Base-by-base conservation (phyloP, 2,329 filamentous ascomycete genomes). In the Lachnellula cervina region DNA sequence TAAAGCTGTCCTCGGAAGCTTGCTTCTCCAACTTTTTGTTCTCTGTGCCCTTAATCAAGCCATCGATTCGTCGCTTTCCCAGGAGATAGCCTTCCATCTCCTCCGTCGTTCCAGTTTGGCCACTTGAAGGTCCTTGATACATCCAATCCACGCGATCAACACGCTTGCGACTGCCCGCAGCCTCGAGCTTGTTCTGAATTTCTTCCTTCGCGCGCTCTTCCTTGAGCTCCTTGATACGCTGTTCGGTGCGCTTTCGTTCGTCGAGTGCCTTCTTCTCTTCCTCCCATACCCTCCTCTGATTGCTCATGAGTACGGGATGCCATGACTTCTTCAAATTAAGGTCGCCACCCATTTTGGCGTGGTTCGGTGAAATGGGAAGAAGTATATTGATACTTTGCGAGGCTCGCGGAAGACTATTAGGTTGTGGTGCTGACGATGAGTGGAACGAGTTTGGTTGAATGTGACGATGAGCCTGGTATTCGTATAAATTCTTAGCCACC, bases 241-340 rank as follows among this genome's bases (percentile, higher is more conserved):
- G 89, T 56, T 96, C 90, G 59, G 91, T 95, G 64, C 88, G 87
- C 72, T 97, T 97, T 73, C 94, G 88, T 78, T 99, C 94, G 52
- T 94, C 90, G 13, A 99, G 83, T 3, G 93, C 94, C 63, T 90
- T 89, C 71, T 94, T 87, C 70, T 97, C 92, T 72, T 95, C 89
- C 59, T 93, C 85, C 84, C 89, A 96, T 64, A 97, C 92, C 71
- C 83, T 84, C 72, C 84, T 84, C 77, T 96, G 94, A 73, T 99
- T 99, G 76, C 87, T 89, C 75, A 91, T 84, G 63, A 97, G 81
- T 66, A 86, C 84, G 58, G 94, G 93, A 75, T 99, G 93, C 85
- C 93, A 99, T 79, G 89, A 89, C 75, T 91, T 90, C 76, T 97
- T 97, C 66, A 96, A 76, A 70, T 97, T 97, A 69, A 99, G 83